Evolutionary conservation across 257 asterid genomes (phyloP).

Genomic region (Solanum paucissectum): DNA sequence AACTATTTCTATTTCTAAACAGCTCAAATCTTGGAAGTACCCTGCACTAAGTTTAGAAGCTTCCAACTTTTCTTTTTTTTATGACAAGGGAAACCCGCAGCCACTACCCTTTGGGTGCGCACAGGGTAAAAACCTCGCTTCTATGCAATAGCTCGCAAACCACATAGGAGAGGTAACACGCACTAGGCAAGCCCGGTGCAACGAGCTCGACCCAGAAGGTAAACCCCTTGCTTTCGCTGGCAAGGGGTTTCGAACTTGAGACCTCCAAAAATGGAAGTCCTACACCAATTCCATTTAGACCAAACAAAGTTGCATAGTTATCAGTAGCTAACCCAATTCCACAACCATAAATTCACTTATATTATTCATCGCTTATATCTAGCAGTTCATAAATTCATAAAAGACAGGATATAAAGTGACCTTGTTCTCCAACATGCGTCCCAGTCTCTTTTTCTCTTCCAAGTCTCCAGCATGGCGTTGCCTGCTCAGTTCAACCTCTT

Average conservation of each 20-base stretch:
- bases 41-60: background rate
- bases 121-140: too few relatives aligned
- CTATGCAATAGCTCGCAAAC: too few relatives aligned
- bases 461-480: constrained; percentile 62
- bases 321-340: background rate
- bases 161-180: too few relatives aligned
- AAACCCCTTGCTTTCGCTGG: too few relatives aligned
- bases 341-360: background rate
- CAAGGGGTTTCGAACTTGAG: too few relatives aligned
- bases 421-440: constrained; percentile 53
- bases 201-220: too few relatives aligned
- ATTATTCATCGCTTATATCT: background rate
- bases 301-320: background rate
- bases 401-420: constrained; percentile 10
- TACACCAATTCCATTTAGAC: background rate
- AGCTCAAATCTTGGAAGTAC: background rate
- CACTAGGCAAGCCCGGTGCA: too few relatives aligned
- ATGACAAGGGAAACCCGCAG: background rate
- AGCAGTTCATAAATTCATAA: background rate
- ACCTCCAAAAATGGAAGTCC: background rate
- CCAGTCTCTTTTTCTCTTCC: constrained; percentile 56
- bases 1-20: background rate
- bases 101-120: too few relatives aligned
- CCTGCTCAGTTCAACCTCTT: constrained; percentile 49
- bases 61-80: background rate